A percentile compares a stretch with the other conserved stretches of the same genome.
These are phyloP conservation scores for Parachaetomium inaequale DNA, from an alignment of 495 filamentous ascomycete genomes.

Conservation along the genomic window DNA sequence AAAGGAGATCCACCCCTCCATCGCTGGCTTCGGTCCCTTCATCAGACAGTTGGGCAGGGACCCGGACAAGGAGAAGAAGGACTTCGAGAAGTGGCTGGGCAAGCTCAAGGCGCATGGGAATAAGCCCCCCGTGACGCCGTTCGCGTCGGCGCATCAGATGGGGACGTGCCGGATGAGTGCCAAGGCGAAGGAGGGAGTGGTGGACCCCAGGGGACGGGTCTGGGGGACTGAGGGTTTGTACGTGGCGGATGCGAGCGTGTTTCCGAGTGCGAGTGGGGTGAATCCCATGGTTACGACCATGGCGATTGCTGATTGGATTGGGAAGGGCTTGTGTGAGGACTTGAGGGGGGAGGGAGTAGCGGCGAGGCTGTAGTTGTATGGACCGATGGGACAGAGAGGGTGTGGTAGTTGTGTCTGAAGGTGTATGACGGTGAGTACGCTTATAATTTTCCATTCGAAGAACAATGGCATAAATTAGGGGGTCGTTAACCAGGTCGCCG, in stretches of 20 bases:
- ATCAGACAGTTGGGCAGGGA: constrained; percentile 41
- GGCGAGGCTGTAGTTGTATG: constrained; percentile 5
- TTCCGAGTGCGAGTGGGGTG: constrained; percentile 84
- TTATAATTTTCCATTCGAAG: too few relatives aligned
- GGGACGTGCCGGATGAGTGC: constrained; percentile 80
- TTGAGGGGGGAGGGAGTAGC: constrained; percentile 18
- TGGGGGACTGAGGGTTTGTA: constrained; percentile 74
- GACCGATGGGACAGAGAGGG: not conserved
- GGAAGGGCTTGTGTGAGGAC: constrained; percentile 48
- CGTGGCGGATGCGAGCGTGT: constrained; percentile 82
- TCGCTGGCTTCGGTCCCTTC: constrained; percentile 62
- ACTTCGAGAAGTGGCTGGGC: constrained; percentile 53
- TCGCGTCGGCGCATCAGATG: constrained; percentile 79
- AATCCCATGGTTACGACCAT: constrained; percentile 94
- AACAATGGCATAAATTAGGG: too few relatives aligned
- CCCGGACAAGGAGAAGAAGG: constrained; percentile 23
- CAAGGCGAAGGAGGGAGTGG: constrained; percentile 59
- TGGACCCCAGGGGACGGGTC: constrained; percentile 68
- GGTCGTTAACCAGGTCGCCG: too few relatives aligned
- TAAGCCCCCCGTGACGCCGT: constrained; percentile 48
- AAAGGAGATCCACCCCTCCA: constrained; percentile 64
- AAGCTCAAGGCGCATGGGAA: constrained; percentile 49
- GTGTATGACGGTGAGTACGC: not conserved
- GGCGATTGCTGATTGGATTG: constrained; percentile 70
- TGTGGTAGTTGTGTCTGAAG: too few relatives aligned